Conservation (phyloP, 129 eudicot genomes). For the Cynara cardunculus region DNA sequence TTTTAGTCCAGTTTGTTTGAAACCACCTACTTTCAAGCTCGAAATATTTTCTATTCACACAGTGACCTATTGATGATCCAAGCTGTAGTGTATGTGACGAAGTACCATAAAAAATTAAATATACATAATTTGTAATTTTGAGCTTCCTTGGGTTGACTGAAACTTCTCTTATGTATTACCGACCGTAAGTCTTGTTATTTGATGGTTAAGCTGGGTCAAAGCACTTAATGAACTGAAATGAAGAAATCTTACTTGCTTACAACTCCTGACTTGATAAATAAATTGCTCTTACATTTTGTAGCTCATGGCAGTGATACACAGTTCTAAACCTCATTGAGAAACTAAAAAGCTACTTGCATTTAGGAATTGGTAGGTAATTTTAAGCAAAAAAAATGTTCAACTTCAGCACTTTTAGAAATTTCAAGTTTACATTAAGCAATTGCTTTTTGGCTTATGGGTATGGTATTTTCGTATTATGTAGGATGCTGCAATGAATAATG, state of each 20-base stretch:
- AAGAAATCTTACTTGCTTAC: background rate
- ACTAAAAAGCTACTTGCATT: background rate
- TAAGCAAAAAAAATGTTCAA: constrained; percentile 8
- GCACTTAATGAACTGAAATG: background rate
- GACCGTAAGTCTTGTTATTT: no score
- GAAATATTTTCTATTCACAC: background rate
- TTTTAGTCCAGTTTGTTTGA: background rate
- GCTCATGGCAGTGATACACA: constrained; percentile 2
- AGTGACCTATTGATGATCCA: no score
- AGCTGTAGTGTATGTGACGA: no score
- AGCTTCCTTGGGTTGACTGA: no score
- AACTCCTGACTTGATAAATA: background rate
- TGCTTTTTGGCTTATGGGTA: constrained; percentile 6
- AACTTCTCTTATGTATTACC: no score
- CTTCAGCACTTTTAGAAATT: background rate
- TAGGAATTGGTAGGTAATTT: background rate
- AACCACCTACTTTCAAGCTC: background rate
- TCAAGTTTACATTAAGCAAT: background rate
- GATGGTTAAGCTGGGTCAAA: background rate
- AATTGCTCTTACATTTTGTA: background rate
- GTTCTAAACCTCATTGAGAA: background rate
- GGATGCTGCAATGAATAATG: constrained; percentile 42
- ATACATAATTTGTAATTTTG: no score
- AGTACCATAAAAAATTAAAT: no score
- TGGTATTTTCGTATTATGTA: constrained; percentile 33